A percentile compares a stretch with the other conserved stretches of the same genome.
Conservation (phyloP, 176 grass and related monocot genomes). For the Canna indica region DNA sequence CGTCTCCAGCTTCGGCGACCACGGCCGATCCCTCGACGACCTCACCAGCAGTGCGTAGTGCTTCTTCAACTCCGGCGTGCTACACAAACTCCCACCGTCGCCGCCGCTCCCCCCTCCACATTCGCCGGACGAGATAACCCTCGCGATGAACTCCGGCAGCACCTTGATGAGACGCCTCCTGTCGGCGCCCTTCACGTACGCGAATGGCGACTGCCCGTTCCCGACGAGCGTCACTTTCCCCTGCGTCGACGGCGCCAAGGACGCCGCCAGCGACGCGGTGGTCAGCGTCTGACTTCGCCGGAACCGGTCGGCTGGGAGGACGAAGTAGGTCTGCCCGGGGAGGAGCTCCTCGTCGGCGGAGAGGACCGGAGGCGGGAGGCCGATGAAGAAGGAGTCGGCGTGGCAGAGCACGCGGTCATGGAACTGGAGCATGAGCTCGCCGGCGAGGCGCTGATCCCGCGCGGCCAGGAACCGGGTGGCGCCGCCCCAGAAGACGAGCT, state of each 20-base stretch:
- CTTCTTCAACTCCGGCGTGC: slow-evolving; percentile 83
- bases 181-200: slow-evolving; percentile 38
- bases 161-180: slow-evolving; percentile 50
- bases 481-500: slow-evolving; percentile 55
- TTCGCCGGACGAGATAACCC: neutral
- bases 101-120: neutral
- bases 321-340: slow-evolving; percentile 44
- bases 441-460: slow-evolving; percentile 11
- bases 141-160: slow-evolving; percentile 48
- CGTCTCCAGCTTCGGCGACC: slow-evolving; percentile 74
- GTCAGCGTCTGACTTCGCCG: slow-evolving; percentile 29
- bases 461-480: neutral
- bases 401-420: slow-evolving; percentile 38
- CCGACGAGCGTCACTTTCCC: slow-evolving; percentile 7
- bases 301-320: slow-evolving; percentile 51
- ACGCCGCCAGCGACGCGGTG: slow-evolving; percentile 27
- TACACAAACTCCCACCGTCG: slow-evolving; percentile 31
- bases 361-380: slow-evolving; percentile 36
- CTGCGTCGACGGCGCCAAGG: slow-evolving; percentile 13
- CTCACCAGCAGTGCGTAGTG: slow-evolving; percentile 74
- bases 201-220: slow-evolving; percentile 33
- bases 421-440: slow-evolving; percentile 51
- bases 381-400: slow-evolving; percentile 54
- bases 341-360: slow-evolving; percentile 40
- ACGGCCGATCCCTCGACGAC: slow-evolving; percentile 32